A percentile compares a stretch with the other conserved stretches of the same genome.
phyloP scores from a whole-genome alignment of 164 flowering plant genomes.

The Tinospora cordifolia region DNA sequence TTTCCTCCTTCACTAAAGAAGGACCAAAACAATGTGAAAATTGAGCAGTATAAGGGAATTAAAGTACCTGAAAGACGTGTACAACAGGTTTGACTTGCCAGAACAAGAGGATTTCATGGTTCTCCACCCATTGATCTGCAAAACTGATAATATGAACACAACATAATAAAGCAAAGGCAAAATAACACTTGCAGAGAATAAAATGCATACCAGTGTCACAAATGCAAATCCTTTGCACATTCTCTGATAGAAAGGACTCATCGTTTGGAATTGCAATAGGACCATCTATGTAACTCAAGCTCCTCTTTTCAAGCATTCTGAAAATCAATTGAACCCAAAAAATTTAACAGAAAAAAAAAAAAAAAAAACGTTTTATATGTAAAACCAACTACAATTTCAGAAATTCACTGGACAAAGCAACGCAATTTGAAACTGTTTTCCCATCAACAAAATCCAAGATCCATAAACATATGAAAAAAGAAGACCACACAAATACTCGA shows the following conservation, averaged over 20 bases:
- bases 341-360: not conserved
- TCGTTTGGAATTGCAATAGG: conserved; percentile 71
- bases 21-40: not conserved
- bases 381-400: not conserved
- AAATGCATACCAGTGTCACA: conserved; percentile 67
- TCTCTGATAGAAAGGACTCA: conserved; percentile 59
- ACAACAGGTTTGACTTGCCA: conserved; percentile 98
- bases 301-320: conserved; percentile 93
- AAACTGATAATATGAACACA: conserved; percentile 4
- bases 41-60: not conserved
- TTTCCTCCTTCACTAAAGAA: too few relatives aligned
- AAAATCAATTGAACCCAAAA: conserved; percentile 9
- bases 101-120: conserved; percentile 71
- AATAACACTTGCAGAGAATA: conserved; percentile 5
- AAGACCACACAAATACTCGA: not conserved
- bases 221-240: conserved; percentile 67
- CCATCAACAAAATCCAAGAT: not conserved
- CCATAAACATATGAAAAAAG: not conserved
- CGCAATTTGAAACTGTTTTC: not conserved
- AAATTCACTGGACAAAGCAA: not conserved
- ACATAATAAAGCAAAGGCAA: not conserved
- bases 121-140: conserved; percentile 74
- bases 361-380: not conserved
- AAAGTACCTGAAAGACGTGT: conserved; percentile 86
- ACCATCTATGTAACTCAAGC: conserved; percentile 78